Conservation (phyloP, 176 grass and related monocot species). For the Leersia perrieri region DNA sequence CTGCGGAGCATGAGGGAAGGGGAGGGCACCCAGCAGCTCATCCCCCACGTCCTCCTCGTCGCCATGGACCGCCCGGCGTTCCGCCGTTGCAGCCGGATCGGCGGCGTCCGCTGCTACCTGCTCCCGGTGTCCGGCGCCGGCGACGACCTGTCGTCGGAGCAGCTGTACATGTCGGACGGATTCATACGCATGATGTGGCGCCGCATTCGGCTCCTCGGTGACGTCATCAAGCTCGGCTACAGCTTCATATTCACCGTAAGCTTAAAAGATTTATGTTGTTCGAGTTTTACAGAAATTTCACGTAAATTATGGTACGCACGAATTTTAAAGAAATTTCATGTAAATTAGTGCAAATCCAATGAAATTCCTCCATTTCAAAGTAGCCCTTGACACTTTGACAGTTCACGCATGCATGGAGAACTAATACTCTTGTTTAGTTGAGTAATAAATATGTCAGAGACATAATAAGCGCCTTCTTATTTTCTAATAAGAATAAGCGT, state of each 20-base stretch:
- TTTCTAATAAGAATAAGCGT: too few relatives aligned
- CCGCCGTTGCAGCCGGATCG: conserved; percentile 39
- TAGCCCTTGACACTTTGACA: too few relatives aligned
- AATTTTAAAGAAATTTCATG: too few relatives aligned
- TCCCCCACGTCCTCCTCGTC: conserved; percentile 65
- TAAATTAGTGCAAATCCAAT: too few relatives aligned
- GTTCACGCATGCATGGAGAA: too few relatives aligned
- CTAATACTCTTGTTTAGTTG: too few relatives aligned
- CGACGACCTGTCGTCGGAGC: conserved; percentile 62
- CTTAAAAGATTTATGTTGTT: not conserved
- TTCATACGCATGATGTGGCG: conserved; percentile 89
- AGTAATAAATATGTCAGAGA: too few relatives aligned
- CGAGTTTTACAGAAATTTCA: too few relatives aligned
- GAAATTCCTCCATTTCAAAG: too few relatives aligned
- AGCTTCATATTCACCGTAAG: conserved; percentile 75
- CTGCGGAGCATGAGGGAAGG: conserved; percentile 48
- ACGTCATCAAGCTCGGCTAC: conserved; percentile 56
- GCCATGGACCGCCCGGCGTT: conserved; percentile 43
- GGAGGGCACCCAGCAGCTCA: conserved; percentile 51
- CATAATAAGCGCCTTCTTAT: too few relatives aligned
- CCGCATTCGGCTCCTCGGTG: conserved; percentile 57
- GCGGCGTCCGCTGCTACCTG: conserved; percentile 48
- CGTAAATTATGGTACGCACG: too few relatives aligned
- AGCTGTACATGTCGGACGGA: conserved; percentile 71
- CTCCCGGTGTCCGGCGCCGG: conserved; percentile 23